Evolutionary conservation across 495 filamentous ascomycete species (phyloP).

Genomic region (Tuber umbilicatum): DNA sequence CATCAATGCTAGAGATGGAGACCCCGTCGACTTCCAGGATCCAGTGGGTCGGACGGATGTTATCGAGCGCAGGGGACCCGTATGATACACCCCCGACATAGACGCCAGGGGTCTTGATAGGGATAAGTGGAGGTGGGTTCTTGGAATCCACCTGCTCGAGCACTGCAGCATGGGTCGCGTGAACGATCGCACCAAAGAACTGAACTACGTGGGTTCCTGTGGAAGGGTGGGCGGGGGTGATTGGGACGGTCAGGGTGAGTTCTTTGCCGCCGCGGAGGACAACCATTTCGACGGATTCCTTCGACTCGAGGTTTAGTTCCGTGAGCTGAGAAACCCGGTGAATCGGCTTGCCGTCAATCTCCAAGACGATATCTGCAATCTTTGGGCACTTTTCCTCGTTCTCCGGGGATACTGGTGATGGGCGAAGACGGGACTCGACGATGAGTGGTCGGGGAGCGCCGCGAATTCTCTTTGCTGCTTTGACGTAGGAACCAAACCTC

Average conservation of each 20-base stretch:
- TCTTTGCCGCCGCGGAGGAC: constrained; percentile 40
- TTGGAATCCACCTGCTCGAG: constrained; percentile 37
- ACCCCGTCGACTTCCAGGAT: constrained; percentile 40
- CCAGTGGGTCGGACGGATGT: constrained; percentile 42
- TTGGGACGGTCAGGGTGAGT: constrained; percentile 38
- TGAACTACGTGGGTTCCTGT: constrained; percentile 38
- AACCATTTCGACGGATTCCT: constrained; percentile 41
- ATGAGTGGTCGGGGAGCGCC: constrained; percentile 39
- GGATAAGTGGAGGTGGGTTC: constrained; percentile 33
- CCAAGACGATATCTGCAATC: constrained; percentile 40
- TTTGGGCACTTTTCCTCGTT: constrained; percentile 36
- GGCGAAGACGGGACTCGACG: constrained; percentile 40
- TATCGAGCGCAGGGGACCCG: constrained; percentile 41
- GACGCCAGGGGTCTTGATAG: constrained; percentile 32
- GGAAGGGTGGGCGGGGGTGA: constrained; percentile 31
- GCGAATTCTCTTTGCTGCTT: constrained; percentile 41
- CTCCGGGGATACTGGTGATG: constrained; percentile 15
- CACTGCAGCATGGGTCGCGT: constrained; percentile 39
- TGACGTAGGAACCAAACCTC: constrained; percentile 41
- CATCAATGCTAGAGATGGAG: constrained; percentile 29
- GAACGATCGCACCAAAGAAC: constrained; percentile 42
- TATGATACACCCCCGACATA: constrained; percentile 43
- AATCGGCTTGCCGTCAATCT: constrained; percentile 41
- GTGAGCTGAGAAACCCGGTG: constrained; percentile 37
- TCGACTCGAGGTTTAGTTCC: constrained; percentile 36